Evolutionary conservation across 1,139 yeast genomes (phyloP).

Genomic region (Wickerhamomyces sp.): DNA sequence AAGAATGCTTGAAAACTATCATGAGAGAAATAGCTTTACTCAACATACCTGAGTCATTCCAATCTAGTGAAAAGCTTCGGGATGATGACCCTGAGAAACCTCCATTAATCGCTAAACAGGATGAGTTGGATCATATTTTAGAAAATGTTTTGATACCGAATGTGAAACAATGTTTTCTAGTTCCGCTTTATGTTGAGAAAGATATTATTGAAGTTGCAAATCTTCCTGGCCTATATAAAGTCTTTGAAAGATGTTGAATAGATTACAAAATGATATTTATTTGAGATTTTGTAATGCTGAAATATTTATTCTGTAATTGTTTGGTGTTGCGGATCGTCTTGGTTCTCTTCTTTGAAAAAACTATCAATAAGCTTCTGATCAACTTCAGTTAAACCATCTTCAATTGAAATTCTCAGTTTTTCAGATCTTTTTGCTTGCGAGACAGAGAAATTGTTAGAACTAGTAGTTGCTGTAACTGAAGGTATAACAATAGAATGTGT

Average conservation of each 20-base stretch:
- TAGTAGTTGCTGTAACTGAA: slow-evolving; percentile 16
- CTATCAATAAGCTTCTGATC: slow-evolving; percentile 18
- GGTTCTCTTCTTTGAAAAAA: slow-evolving; percentile 8
- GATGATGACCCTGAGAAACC: slow-evolving; percentile 21
- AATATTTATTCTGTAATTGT: neutral
- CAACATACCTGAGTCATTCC: slow-evolving; percentile 61
- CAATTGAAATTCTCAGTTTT: slow-evolving; percentile 10
- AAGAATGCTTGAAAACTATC: slow-evolving; percentile 60
- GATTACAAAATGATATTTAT: too few relatives aligned
- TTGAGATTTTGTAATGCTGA: neutral
- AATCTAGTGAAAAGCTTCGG: slow-evolving; percentile 21
- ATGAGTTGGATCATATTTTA: slow-evolving; percentile 32
- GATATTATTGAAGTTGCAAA: slow-evolving; percentile 84
- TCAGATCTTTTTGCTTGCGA: slow-evolving; percentile 19
- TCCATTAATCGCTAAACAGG: slow-evolving; percentile 16
- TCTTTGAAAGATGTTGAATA: slow-evolving; percentile 80
- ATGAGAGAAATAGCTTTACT: slow-evolving; percentile 66
- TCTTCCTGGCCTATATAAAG: slow-evolving; percentile 83
- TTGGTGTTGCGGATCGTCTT: neutral
- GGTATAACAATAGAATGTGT: slow-evolving; percentile 27
- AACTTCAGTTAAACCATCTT: slow-evolving; percentile 11
- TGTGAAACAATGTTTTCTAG: slow-evolving; percentile 59
- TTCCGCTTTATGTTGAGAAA: slow-evolving; percentile 46
- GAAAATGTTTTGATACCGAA: slow-evolving; percentile 66
- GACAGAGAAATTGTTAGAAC: slow-evolving; percentile 18